Conservation (phyloP, 1,284 basidiomycete species). For the Golubevia pallescens region DNA sequence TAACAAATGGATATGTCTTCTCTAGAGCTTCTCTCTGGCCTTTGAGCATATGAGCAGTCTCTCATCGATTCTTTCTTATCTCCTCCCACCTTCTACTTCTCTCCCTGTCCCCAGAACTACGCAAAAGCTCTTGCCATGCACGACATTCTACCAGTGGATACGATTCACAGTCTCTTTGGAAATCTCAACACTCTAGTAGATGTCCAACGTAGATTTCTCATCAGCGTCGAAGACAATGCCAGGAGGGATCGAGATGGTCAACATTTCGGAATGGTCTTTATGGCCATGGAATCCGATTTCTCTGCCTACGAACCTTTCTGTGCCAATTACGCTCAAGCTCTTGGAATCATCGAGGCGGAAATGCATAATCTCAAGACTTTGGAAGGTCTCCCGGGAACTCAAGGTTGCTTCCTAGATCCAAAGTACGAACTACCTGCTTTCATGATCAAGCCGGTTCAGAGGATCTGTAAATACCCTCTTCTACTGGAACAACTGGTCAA, state of each 20-base stretch:
- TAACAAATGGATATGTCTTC: too few species aligned
- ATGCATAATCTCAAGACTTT: slow-evolving; percentile 34
- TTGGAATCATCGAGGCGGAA: slow-evolving; percentile 75
- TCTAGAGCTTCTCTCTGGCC: too few species aligned
- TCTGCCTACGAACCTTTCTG: slow-evolving; percentile 89
- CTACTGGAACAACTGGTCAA: slow-evolving; percentile 74
- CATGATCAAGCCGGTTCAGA: slow-evolving; percentile 79
- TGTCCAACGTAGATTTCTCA: slow-evolving; percentile 94
- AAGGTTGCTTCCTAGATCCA: slow-evolving; percentile 64
- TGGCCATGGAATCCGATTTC: slow-evolving; percentile 77
- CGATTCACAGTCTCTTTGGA: slow-evolving; percentile 92
- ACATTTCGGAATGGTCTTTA: slow-evolving; percentile 66
- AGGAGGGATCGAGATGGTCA: slow-evolving; percentile 73
- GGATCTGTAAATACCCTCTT: slow-evolving; percentile 78
- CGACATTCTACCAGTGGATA: slow-evolving; percentile 88
- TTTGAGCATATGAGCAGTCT: too few species aligned
- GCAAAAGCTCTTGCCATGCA: slow-evolving; percentile 68
- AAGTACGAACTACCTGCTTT: slow-evolving; percentile 80
- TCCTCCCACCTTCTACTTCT: not conserved
- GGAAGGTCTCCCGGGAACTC: slow-evolving; percentile 38
- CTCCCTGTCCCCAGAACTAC: slow-evolving; percentile 10
- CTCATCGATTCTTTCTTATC: not conserved
- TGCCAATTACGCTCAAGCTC: slow-evolving; percentile 74
- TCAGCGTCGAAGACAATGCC: slow-evolving; percentile 73
- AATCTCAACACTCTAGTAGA: slow-evolving; percentile 94